phyloP scores from a whole-genome alignment of 2,329 filamentous ascomycete genomes.

The Fusarium pseudonygamai region DNA sequence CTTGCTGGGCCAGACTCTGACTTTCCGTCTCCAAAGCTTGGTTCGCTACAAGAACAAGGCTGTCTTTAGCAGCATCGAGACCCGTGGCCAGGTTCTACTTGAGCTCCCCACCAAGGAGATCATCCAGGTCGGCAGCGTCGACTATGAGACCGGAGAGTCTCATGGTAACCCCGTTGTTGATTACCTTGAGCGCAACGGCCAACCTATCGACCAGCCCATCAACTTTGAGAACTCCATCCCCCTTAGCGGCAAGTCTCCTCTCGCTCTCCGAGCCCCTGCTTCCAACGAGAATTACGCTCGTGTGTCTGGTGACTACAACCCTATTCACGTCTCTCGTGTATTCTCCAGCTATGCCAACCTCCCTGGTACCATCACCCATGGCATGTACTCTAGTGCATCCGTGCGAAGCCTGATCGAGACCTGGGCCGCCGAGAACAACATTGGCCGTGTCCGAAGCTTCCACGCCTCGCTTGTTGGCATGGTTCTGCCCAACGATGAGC shows the following conservation, averaged over 20 bases:
- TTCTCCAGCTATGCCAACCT: slow-evolving; percentile 96
- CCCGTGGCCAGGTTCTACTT: slow-evolving; percentile 88
- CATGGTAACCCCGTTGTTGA: slow-evolving; percentile 97
- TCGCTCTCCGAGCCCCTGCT: slow-evolving; percentile 88
- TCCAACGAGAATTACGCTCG: slow-evolving; percentile 98
- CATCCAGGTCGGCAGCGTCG: slow-evolving; percentile 95
- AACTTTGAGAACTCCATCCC: slow-evolving; percentile 98
- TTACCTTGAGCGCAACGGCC: slow-evolving; percentile 91
- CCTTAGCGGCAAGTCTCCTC: slow-evolving; percentile 88
- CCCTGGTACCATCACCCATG: slow-evolving; percentile 96
- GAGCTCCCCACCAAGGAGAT: slow-evolving; percentile 97
- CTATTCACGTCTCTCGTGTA: slow-evolving; percentile 96
- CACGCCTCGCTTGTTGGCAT: slow-evolving; percentile 97
- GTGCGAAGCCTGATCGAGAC: slow-evolving; percentile 97
- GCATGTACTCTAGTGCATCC: slow-evolving; percentile 98
- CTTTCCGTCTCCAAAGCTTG: slow-evolving; percentile 93
- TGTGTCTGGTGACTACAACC: slow-evolving; percentile 98
- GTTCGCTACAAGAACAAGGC: slow-evolving; percentile 95
- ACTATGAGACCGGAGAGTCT: slow-evolving; percentile 90
- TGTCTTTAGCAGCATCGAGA: slow-evolving; percentile 91
- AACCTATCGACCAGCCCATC: slow-evolving; percentile 93
- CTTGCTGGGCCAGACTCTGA: slow-evolving; percentile 90
- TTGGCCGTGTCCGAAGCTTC: slow-evolving; percentile 96
- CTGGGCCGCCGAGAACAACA: slow-evolving; percentile 98
- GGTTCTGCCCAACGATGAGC: slow-evolving; percentile 96